Conservation (phyloP, 139 green algal species). For the Chlorella sorokiniana region DNA sequence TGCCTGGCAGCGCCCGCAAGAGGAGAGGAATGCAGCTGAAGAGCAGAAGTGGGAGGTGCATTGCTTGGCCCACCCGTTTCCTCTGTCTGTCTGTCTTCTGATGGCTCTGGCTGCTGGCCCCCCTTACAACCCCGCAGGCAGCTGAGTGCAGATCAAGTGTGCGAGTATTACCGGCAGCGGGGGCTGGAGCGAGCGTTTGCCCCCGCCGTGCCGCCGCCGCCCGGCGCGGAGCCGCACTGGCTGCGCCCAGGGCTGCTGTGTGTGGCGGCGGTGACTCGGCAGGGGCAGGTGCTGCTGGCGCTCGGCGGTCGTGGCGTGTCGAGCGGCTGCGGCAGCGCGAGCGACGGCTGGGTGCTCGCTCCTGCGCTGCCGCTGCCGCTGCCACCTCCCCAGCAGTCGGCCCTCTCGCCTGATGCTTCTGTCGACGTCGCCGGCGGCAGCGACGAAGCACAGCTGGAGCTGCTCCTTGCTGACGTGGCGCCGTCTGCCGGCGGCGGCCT, state of each 20-base stretch:
- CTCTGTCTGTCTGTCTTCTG: no score
- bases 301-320: not conserved
- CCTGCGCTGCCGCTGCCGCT: not conserved
- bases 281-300: constrained; percentile 15
- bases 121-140: not conserved
- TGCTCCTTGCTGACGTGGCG: not conserved
- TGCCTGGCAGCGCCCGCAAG: no score
- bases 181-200: constrained; percentile 12
- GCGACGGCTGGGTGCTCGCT: not conserved
- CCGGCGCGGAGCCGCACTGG: not conserved
- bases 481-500: not conserved
- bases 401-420: not conserved
- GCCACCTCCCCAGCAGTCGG: not conserved
- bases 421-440: not conserved
- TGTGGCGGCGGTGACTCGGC: not conserved
- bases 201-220: not conserved
- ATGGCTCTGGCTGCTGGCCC: no score
- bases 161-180: not conserved
- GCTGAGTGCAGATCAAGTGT: not conserved
- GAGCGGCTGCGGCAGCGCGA: not conserved
- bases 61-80: no score
- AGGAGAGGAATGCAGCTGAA: no score
- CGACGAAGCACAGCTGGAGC: not conserved
- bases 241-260: constrained; percentile 6
- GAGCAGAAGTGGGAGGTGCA: no score